Evolutionary conservation across 305 asterid species (phyloP), one percentile per base, ranked within the genome.

Genomic region (Vinca major): DNA sequence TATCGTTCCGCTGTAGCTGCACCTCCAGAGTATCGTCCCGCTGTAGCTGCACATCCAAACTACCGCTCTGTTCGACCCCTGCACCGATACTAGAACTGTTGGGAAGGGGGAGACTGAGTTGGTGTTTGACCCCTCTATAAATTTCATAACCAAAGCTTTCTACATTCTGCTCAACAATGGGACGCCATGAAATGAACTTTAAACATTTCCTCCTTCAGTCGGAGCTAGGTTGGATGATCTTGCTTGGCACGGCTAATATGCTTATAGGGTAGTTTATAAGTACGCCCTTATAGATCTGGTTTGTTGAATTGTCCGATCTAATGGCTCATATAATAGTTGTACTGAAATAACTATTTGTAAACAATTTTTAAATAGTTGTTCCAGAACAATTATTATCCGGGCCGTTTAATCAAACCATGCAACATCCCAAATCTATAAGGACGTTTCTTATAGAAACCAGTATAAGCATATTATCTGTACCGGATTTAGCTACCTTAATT

Each of bases 51-150:
- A 1, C 5, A 41, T 21, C 16, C 77, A 40, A 73, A 61, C 1
- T 67, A 67, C 64, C 73, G 60, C 49, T 53, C 72, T 4, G 3
- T 63, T 33, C 77, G 60, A 54, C 17, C 58, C 5, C 17, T 45
- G 62, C 54, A 66, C 11, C 57, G 68, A 3, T 62, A 67, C 3
- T 41, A 41, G 45, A 4, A 7, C 10, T 55, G 13, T 55, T 39
- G n/a, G n/a, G n/a, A n/a, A n/a, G 7, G 40, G 5, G 62, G n/a
- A 11, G 20, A 52, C 26, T 10, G 1, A 5, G 6, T 5, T 6
- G 9, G 10, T 14, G 45, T 4, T 4, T 0, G 40, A 57, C 41
- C 43, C 26, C 43, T 57, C 7, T 37, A 12, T 37, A 16, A 43
- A 14, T 5, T 60, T 37, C 64, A 12, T 48, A 13, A 13, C 52